Percentiles rank a stretch among this genome's conserved stretches.
Evolutionary conservation across 2,329 filamentous ascomycete species (phyloP).

Genomic region (Elsinoe necatrix): DNA sequence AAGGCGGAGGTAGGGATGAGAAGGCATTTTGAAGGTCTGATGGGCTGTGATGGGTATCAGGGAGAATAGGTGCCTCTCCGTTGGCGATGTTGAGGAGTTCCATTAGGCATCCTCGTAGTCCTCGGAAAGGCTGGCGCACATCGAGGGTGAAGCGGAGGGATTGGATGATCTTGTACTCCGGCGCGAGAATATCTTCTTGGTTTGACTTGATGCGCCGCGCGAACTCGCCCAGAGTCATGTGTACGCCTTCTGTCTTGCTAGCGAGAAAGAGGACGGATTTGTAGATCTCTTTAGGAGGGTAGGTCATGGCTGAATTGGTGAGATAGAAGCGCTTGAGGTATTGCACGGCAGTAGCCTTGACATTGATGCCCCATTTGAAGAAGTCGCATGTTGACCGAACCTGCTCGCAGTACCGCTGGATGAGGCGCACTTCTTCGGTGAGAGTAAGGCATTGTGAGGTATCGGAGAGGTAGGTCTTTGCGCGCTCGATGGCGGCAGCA

Average conservation of each 20-base stretch:
- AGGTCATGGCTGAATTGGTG: conserved; percentile 92
- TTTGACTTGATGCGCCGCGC: conserved; percentile 47
- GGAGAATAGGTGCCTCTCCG: conserved; percentile 42
- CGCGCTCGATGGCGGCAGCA: conserved; percentile 61
- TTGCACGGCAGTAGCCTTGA: conserved; percentile 71
- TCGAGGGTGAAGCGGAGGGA: conserved; percentile 90
- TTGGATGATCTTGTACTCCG: conserved; percentile 88
- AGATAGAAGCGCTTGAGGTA: conserved; percentile 94
- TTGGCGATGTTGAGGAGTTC: conserved; percentile 64
- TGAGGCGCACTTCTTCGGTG: conserved; percentile 71
- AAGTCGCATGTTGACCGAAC: conserved; percentile 43
- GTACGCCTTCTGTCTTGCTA: conserved; percentile 82
- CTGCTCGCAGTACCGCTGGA: conserved; percentile 65
- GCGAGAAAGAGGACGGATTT: conserved; percentile 88
- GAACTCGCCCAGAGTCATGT: conserved; percentile 59
- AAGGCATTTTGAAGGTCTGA: conserved; percentile 27
- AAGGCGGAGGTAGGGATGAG: conserved; percentile 23
- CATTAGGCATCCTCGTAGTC: conserved; percentile 76
- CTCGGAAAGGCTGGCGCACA: conserved; percentile 81
- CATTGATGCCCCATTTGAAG: conserved; percentile 52
- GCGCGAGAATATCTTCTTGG: conserved; percentile 73
- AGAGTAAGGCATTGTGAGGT: conserved; percentile 62
- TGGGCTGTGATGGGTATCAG: conserved; percentile 16
- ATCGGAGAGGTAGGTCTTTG: conserved; percentile 45
- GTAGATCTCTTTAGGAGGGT: conserved; percentile 80